Conservation (phyloP, 495 filamentous ascomycete species). For the Tuber borchii region DNA sequence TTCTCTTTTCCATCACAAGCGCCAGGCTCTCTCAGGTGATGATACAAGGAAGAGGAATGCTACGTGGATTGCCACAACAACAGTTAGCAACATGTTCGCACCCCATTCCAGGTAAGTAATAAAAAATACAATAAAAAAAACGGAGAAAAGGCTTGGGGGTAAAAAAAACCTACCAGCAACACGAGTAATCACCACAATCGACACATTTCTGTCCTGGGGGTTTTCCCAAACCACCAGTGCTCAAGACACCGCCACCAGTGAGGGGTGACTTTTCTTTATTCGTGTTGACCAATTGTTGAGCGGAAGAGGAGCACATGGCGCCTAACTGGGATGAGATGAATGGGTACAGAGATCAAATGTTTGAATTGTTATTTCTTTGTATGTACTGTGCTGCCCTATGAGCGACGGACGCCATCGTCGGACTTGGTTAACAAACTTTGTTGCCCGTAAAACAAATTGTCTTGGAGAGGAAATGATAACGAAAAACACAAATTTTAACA, state of each 20-base stretch:
- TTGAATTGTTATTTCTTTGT: slow-evolving; percentile 14
- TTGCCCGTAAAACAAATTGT: neutral
- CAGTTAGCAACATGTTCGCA: slow-evolving; percentile 6
- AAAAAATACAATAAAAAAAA: neutral
- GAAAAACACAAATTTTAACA: neutral
- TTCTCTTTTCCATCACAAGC: neutral
- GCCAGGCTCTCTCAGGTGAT: slow-evolving; percentile 25
- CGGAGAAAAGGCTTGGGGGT: neutral
- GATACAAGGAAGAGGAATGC: slow-evolving; percentile 31
- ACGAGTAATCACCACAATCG: slow-evolving; percentile 31
- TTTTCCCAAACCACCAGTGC: slow-evolving; percentile 28
- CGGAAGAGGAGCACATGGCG: slow-evolving; percentile 23
- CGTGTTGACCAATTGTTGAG: slow-evolving; percentile 15
- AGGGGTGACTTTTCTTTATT: slow-evolving; percentile 35
- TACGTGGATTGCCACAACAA: slow-evolving; percentile 1
- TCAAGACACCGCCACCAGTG: slow-evolving; percentile 24
- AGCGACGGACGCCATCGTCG: neutral
- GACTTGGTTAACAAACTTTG: neutral
- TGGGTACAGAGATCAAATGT: neutral
- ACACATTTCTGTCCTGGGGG: slow-evolving; percentile 29
- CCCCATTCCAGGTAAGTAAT: neutral
- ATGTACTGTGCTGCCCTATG: neutral
- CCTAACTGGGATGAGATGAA: slow-evolving; percentile 1
- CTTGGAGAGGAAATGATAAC: neutral
- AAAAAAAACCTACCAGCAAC: slow-evolving; percentile 29